phyloP scores from a whole-genome alignment of 2,329 filamentous ascomycete genomes.

The Leptographium flavum region DNA sequence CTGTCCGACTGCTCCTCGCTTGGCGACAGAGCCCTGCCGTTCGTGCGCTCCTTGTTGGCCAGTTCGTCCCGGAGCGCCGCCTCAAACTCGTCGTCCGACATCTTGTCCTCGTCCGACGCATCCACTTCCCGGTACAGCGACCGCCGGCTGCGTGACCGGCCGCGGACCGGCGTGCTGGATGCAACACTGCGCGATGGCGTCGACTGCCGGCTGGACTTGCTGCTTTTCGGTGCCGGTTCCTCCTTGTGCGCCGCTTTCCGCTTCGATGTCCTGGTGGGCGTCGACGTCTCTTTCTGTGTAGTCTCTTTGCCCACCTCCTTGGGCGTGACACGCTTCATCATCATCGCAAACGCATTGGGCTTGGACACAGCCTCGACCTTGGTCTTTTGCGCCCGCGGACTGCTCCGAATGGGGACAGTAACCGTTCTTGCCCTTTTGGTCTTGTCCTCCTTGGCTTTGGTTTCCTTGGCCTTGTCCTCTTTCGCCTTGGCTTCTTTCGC shows the following conservation, averaged over 20 bases:
- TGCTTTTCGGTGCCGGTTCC: slow-evolving; percentile 45
- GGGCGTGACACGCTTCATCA: too few species aligned
- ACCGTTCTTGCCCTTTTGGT: too few species aligned
- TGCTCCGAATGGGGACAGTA: slow-evolving; percentile 19
- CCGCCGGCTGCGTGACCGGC: slow-evolving; percentile 30
- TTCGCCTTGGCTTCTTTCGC: slow-evolving; percentile 11
- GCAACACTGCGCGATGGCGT: slow-evolving; percentile 45
- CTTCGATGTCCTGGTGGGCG: slow-evolving; percentile 8
- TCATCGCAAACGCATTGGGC: slow-evolving; percentile 32
- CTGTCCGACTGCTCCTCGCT: slow-evolving; percentile 26
- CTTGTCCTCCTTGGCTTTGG: not conserved
- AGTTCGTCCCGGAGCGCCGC: slow-evolving; percentile 55
- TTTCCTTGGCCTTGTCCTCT: slow-evolving; percentile 8
- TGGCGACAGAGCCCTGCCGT: slow-evolving; percentile 8
- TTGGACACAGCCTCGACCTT: slow-evolving; percentile 12
- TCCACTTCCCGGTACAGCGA: slow-evolving; percentile 40
- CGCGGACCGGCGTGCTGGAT: slow-evolving; percentile 17
- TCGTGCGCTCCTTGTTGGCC: slow-evolving; percentile 17
- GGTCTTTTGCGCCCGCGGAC: slow-evolving; percentile 18
- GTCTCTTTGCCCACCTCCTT: too few species aligned
- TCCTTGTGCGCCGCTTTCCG: slow-evolving; percentile 23
- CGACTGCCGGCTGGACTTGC: slow-evolving; percentile 59
- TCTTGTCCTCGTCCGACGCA: slow-evolving; percentile 41
- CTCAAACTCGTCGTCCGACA: slow-evolving; percentile 80
- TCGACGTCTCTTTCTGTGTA: not conserved